Evolutionary conservation across 1,284 basidiomycete species (phyloP).

Genomic region (Leccinum griseonigrum): DNA sequence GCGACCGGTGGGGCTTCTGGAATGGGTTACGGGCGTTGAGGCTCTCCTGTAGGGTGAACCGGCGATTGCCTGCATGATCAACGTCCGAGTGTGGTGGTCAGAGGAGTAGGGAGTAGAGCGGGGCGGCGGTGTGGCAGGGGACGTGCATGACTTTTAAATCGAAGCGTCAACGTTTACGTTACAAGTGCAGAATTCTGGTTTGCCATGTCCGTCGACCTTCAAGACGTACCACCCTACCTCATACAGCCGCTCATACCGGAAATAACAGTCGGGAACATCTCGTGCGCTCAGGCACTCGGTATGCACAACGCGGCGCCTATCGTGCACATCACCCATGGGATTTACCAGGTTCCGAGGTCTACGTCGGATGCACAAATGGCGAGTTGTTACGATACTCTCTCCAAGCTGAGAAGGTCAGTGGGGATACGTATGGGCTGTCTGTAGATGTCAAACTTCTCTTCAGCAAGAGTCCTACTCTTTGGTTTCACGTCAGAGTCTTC

Average conservation of each 20-base stretch:
- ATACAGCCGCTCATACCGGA: slow-evolving; percentile 49
- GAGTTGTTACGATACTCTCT: slow-evolving; percentile 67
- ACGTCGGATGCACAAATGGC: slow-evolving; percentile 71
- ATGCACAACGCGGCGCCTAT: slow-evolving; percentile 28
- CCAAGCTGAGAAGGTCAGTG: slow-evolving; percentile 53
- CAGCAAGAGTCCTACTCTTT: slow-evolving; percentile 66
- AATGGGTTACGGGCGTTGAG: slow-evolving; percentile 17
- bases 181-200: slow-evolving; percentile 15
- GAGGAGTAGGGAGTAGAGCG: slow-evolving; percentile 4
- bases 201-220: slow-evolving; percentile 23
- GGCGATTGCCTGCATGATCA: slow-evolving; percentile 13
- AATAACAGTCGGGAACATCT: slow-evolving; percentile 36
- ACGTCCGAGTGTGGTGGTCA: slow-evolving; percentile 1
- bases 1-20: slow-evolving; percentile 15
- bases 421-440: neutral
- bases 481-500: slow-evolving; percentile 63
- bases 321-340: neutral
- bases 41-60: slow-evolving; percentile 18
- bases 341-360: slow-evolving; percentile 62
- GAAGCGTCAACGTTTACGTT: slow-evolving; percentile 8
- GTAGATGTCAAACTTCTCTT: neutral
- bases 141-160: slow-evolving; percentile 9
- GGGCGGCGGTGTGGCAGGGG: slow-evolving; percentile 1
- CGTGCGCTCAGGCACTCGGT: slow-evolving; percentile 50
- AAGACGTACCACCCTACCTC: slow-evolving; percentile 58